Evolutionary conservation across 352 stramenopile genomes (phyloP), one percentile per base, ranked within the genome.

Genomic region (Phytophthora capsici): DNA sequence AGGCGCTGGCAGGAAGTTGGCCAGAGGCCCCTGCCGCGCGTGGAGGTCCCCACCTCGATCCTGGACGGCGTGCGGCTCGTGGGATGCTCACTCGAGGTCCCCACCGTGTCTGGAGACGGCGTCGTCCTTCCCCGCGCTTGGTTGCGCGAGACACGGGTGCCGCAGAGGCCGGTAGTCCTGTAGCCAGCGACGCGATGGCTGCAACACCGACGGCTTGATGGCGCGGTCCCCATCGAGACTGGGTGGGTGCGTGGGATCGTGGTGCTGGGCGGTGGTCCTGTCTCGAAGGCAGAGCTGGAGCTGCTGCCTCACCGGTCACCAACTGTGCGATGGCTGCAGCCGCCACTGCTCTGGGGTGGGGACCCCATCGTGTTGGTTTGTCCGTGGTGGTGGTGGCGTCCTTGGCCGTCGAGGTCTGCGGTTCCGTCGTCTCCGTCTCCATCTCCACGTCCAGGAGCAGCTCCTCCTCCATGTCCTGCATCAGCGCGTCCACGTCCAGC

Each of bases 121-220:
- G 26, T 9, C 26, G 26, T 32, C 26, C 26, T 32, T 9, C 26
- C 1, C 12, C 26, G 26, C 0, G 26, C 26, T 32, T 32, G 4
- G 9, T 7, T 7, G 26, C 6, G 26, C 26, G 26, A 32, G 26
- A 32, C 7, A 32, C 26, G 9, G 6, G 26, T 2, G 26, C 26
- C 8, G 26, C 26, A 6, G 0, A 12, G 26, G 26, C 12, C 26
- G 26, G 26, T 12, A 32, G 26, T 6, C 26, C 26, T 6, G 26
- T 32, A 10, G 26, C 25, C 38, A 23, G 50, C 37, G 50, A 58
- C 20, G n/a, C 26, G 50, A 30, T 28, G 37, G 50, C 38, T 16
- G 37, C 23, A 6, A 16, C 38, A 30, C 36, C 50, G 25, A 58
- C 40, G 5, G 28, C 46, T 7, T 28, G n/a, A 13, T 54, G 46